A percentile compares a stretch with the other conserved stretches of the same genome.
Evolutionary conservation across 108 stramenopile species (phyloP).

Genomic region (Ochromonas danica): DNA sequence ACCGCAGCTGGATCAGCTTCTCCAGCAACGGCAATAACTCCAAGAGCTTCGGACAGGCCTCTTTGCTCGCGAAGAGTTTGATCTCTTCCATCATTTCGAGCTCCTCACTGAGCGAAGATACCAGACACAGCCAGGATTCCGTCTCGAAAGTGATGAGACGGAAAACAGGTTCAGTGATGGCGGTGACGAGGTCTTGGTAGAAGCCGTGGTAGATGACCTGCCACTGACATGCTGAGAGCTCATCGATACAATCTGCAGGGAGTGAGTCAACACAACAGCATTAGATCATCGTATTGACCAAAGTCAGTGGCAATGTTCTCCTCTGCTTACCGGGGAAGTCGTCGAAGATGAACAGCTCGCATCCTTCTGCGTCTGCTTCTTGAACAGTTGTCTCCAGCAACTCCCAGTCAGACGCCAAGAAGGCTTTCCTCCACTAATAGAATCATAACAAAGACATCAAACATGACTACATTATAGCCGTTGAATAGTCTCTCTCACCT

Average conservation of each 20-base stretch:
- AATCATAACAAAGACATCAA: background rate
- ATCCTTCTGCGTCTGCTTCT: slow-evolving; percentile 7
- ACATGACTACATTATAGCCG: background rate
- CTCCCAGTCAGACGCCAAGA: background rate
- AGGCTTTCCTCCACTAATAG: background rate
- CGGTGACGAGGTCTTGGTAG: background rate
- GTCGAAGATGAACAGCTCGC: background rate
- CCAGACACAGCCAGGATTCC: background rate
- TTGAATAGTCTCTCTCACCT: too few relatives aligned
- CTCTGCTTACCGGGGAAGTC: too few relatives aligned
- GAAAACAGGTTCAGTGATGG: background rate
- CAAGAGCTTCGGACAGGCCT: background rate
- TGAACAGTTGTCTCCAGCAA: background rate
- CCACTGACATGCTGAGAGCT: background rate
- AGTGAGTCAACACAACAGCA: too few relatives aligned
- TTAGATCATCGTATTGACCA: too few relatives aligned
- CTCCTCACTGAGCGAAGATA: background rate
- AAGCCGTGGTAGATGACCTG: slow-evolving; percentile 24
- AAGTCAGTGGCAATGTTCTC: too few relatives aligned
- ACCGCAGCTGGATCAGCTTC: background rate
- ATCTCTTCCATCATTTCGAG: background rate
- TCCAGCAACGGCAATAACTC: background rate
- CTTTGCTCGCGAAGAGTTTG: background rate
- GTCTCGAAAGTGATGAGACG: background rate
- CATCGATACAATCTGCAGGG: slow-evolving; percentile 21